Base-by-base conservation (phyloP, 2,329 filamentous ascomycete species). In the Sporothrix mexicana region DNA sequence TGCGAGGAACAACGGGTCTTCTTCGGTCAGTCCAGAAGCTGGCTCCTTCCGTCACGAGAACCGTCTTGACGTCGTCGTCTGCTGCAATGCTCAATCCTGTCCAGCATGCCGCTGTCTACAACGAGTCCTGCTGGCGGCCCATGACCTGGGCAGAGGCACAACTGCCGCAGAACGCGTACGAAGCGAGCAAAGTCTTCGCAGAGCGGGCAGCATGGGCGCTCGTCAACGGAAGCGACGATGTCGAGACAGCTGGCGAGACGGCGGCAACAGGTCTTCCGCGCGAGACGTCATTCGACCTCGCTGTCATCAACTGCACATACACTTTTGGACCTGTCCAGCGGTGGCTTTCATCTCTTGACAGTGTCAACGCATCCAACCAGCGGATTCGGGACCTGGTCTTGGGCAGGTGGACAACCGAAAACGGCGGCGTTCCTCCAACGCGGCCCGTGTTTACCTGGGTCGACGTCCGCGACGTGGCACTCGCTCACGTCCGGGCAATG, bases 291-390 rank as follows among this genome's bases (percentile, higher is more conserved):
- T 93, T 92, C 77, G 85, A 87, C 57, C 78, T 93, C 43, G 83
- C 86, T 12, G 88, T 88, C 6, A 88, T 92, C 76, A 88, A 88
- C 77, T 87, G 88, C 69, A 90, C 90, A 0, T 83, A 88, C 72
- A 88, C 90, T 0, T 86, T 91, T 55, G 90, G 91, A 0, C 90
- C 91, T 0, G 81, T 91, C 8, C 86, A 90, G 68, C 86, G 91
- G 76, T 89, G 90, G 75, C 84, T 94, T 2, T 86, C 89, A 74
- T 86, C 83, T 25, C 83, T 92, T 0, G 86, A 88, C n/a, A 83
- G 82, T 1, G 83, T 94, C 74, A 95, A 94, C 82, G 92, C 91
- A 0, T 93, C 91, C 15, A 94, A 94, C 79, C 86, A 90, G 76
- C 87, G 90, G 23, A 86, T 93, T 71, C 83, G 88, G 9, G 85